These are phyloP conservation scores for Dictyostelium firmibasis DNA, from an alignment of 78 protist species.

Conservation along the genomic window DNA sequence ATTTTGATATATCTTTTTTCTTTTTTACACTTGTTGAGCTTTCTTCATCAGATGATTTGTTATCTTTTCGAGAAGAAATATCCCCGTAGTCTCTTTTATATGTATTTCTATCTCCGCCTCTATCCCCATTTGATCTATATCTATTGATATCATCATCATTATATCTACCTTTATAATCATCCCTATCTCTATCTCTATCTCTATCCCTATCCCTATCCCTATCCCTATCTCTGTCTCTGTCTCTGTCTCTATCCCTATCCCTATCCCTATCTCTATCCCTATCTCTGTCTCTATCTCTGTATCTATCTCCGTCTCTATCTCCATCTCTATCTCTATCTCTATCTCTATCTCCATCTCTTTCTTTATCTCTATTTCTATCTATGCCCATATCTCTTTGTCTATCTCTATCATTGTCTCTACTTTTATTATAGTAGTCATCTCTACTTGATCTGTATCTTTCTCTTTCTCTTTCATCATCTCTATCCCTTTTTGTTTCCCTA, in stretches of 20 bases:
- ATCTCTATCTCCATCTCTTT: neutral
- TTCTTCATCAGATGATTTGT: neutral
- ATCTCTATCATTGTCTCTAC: neutral
- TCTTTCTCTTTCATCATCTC: conserved; percentile 31
- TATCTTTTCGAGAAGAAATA: neutral
- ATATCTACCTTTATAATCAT: conserved; percentile 33
- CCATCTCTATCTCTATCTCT: neutral
- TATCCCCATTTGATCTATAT: neutral
- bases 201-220: neutral
- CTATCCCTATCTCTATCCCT: neutral
- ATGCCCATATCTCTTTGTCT: neutral
- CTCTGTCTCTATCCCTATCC: neutral
- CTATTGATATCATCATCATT: neutral
- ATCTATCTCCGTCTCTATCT: neutral
- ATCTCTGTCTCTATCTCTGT: neutral
- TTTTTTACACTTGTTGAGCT: conserved; percentile 14
- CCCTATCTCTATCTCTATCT: conserved; percentile 16
- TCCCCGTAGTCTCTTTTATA: conserved; percentile 43
- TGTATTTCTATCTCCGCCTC: conserved; percentile 11
- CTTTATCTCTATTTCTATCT: neutral
- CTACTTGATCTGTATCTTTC: neutral
- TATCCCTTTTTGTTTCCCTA: neutral
- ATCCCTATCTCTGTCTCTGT: neutral
- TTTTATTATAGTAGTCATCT: neutral
- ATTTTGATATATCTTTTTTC: conserved; percentile 69